phyloP scores from a whole-genome alignment of 75 land plant species.

The Ceratopteris richardii region DNA sequence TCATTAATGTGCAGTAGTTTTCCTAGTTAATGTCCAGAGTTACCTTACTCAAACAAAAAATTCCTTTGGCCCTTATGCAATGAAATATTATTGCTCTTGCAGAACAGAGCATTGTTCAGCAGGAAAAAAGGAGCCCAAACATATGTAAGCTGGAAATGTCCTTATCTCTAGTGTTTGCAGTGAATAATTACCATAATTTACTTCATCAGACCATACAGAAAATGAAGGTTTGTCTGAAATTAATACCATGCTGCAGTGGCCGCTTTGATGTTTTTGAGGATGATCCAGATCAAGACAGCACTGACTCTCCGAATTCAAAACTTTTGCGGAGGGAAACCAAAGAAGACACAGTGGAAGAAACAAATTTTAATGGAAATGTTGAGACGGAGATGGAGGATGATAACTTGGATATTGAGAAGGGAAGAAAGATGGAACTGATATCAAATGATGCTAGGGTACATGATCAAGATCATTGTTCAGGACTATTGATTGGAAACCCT shows the following conservation, averaged over 20 bases:
- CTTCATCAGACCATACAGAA: not conserved
- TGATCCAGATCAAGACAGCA: conserved; percentile 40
- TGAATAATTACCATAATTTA: too few species aligned
- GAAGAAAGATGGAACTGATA: conserved; percentile 10
- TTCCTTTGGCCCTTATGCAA: too few species aligned
- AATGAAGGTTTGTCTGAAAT: not conserved
- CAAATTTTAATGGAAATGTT: not conserved
- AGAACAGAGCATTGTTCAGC: conserved; percentile 7
- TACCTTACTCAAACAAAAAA: too few species aligned
- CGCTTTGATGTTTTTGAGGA: conserved; percentile 78
- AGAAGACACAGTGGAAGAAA: not conserved
- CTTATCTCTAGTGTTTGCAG: not conserved
- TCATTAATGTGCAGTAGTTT: too few species aligned
- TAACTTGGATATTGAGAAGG: conserved; percentile 1
- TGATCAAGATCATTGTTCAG: conserved; percentile 18
- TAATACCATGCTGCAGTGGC: conserved; percentile 42
- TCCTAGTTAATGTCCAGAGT: too few species aligned
- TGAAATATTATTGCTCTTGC: too few species aligned
- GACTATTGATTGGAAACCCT: conserved; percentile 12
- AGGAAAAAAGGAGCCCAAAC: conserved; percentile 26
- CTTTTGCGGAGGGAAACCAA: not conserved
- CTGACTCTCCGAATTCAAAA: conserved; percentile 4
- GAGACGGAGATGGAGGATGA: not conserved
- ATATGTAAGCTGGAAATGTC: conserved; percentile 12
- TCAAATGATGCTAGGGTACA: not conserved